Percentiles rank a stretch among this genome's conserved stretches.
Evolutionary conservation across 1,284 basidiomycete species (phyloP).

Genomic region (Cystobasidium sp.): DNA sequence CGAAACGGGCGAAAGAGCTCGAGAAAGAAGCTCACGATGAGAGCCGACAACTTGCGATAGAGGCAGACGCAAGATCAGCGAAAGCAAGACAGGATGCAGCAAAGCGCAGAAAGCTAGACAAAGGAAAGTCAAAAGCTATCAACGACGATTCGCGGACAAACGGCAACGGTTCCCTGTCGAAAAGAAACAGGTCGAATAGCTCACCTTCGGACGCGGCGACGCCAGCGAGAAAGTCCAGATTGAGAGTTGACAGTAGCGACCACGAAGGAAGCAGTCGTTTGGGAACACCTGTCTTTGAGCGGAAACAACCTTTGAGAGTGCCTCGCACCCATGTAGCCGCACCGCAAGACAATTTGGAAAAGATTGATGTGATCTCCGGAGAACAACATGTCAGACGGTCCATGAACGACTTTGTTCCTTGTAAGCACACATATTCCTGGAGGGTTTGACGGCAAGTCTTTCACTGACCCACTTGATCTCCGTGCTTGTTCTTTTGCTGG

Average conservation of each 20-base stretch:
- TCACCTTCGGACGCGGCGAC: not conserved
- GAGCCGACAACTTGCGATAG: not conserved
- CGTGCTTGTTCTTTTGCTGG: not conserved
- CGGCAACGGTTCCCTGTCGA: not conserved
- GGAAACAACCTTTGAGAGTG: slow-evolving; percentile 19
- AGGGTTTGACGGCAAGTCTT: not conserved
- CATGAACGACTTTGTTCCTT: slow-evolving; percentile 4
- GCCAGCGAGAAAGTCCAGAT: slow-evolving; percentile 4
- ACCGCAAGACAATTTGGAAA: slow-evolving; percentile 1
- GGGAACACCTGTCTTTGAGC: slow-evolving; percentile 33
- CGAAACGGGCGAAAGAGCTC: slow-evolving; percentile 18
- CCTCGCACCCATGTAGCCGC: slow-evolving; percentile 24
- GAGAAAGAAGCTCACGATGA: slow-evolving; percentile 21
- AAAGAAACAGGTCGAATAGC: slow-evolving; percentile 2
- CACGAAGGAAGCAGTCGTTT: slow-evolving; percentile 19
- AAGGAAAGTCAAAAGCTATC: slow-evolving; percentile 21
- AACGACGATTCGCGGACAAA: not conserved
- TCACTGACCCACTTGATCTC: not conserved
- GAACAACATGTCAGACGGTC: slow-evolving; percentile 24
- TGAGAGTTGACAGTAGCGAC: slow-evolving; percentile 22
- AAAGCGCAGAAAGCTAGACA: slow-evolving; percentile 33
- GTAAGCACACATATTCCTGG: not conserved
- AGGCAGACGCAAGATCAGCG: slow-evolving; percentile 1
- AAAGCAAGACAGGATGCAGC: not conserved
- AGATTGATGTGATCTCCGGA: slow-evolving; percentile 16